Percentiles rank a stretch among this genome's conserved stretches.
Evolutionary conservation across 352 stramenopile genomes (phyloP).

Genomic region (Phytophthora nicotianae): DNA sequence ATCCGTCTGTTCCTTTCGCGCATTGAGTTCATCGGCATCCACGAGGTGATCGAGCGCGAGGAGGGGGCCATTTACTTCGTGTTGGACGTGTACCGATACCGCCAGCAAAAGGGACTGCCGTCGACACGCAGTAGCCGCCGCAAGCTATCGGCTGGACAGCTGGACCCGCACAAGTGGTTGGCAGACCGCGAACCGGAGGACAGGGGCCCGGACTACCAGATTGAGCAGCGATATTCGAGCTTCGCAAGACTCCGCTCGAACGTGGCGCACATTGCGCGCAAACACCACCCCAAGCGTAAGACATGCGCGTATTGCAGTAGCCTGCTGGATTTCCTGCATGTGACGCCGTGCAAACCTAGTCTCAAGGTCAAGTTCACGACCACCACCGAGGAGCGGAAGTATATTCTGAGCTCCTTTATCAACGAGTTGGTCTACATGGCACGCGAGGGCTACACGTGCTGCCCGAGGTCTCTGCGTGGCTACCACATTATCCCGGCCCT

Average conservation of each 20-base stretch:
- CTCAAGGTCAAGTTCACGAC: slow-evolving; percentile 59
- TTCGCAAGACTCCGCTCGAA: slow-evolving; percentile 58
- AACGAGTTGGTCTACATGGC: slow-evolving; percentile 42
- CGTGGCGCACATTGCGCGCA: slow-evolving; percentile 50
- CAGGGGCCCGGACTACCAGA: slow-evolving; percentile 55
- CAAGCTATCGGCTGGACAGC: slow-evolving; percentile 22
- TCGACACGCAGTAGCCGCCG: slow-evolving; percentile 30
- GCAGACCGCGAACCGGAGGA: slow-evolving; percentile 16
- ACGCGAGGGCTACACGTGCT: slow-evolving; percentile 37
- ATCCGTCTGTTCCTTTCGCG: slow-evolving; percentile 60
- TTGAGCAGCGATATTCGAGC: slow-evolving; percentile 72
- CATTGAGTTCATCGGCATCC: slow-evolving; percentile 67
- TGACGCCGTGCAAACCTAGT: slow-evolving; percentile 45
- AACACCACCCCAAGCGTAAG: slow-evolving; percentile 50
- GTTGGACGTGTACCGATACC: slow-evolving; percentile 63
- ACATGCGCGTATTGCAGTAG: slow-evolving; percentile 53
- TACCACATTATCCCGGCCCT: slow-evolving; percentile 55
- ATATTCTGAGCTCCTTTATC: slow-evolving; percentile 48
- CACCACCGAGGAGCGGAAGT: slow-evolving; percentile 48
- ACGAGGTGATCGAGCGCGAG: slow-evolving; percentile 49
- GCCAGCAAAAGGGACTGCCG: slow-evolving; percentile 56
- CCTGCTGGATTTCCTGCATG: slow-evolving; percentile 51
- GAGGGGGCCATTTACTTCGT: slow-evolving; percentile 63
- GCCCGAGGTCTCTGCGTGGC: slow-evolving; percentile 39
- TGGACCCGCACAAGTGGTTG: slow-evolving; percentile 5